Percentiles rank a stretch among this genome's conserved stretches.
Conservation (phyloP, 2,329 filamentous ascomycete species). For the Proliferodiscus dingleyae region DNA sequence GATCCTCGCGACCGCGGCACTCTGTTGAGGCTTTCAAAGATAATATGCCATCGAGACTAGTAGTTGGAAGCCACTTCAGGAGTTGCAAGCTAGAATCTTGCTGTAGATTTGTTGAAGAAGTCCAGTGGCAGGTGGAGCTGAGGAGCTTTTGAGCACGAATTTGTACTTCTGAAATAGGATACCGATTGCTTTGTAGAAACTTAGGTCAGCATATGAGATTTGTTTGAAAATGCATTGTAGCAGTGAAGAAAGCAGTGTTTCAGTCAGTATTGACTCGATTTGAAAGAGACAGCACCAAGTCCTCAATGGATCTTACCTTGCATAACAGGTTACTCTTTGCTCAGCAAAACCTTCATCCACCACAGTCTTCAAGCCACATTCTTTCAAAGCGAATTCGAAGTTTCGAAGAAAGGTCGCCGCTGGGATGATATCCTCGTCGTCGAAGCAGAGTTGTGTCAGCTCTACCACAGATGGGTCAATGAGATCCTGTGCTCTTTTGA, state of each 20-base stretch:
- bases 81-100: conserved; percentile 4
- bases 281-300: too few relatives aligned
- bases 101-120: not conserved
- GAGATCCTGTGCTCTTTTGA: conserved; percentile 16
- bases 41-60: not conserved
- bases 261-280: too few relatives aligned
- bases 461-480: conserved; percentile 15
- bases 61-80: conserved; percentile 19
- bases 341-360: conserved; percentile 19
- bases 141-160: conserved; percentile 8
- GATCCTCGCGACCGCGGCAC: conserved; percentile 17
- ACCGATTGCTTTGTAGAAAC: not conserved
- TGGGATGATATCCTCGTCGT: conserved; percentile 26
- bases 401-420: conserved; percentile 11
- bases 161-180: conserved; percentile 3
- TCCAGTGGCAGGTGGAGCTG: conserved; percentile 9
- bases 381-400: conserved; percentile 16
- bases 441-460: conserved; percentile 22
- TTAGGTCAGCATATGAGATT: too few relatives aligned
- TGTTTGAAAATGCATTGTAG: too few relatives aligned
- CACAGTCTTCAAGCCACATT: conserved; percentile 18
- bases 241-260: too few relatives aligned
- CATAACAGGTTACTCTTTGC: conserved; percentile 13
- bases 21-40: conserved; percentile 11
- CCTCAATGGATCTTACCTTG: conserved; percentile 1